Evolutionary conservation across 805 yeast genomes (phyloP), one percentile per base, ranked within the genome.

Genomic region (Isabelozyma heimii): DNA sequence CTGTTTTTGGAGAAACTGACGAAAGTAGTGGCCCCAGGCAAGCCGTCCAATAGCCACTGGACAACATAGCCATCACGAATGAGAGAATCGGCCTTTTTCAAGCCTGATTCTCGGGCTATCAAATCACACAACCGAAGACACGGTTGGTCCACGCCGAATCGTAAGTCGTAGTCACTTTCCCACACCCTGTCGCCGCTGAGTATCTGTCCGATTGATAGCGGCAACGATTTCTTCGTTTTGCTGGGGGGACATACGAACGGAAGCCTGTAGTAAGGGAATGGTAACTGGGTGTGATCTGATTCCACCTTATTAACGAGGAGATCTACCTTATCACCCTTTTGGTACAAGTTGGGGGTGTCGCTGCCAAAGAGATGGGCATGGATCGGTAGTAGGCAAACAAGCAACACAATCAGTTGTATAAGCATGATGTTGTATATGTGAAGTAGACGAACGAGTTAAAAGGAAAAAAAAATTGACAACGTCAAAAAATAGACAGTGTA

Each of bases 21-120:
- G 54, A 85, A 87, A 0, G 96, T 86, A 0, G 97, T 89, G 1
- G 96, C 92, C 7, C 94, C 95, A 0, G 97, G 97, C 33, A 90
- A 69, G 17, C 84, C 88, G 67, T 91, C 97, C 13, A 90, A 72
- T 24, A 80, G 66, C 97, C 97, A 90, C 59, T 90, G 91, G 12
- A 81, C 91, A 46, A 85, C 84, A 58, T 90, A 90, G 2, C 87
- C 87, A 46, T 83, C 70, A 55, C 80, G 73, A 37, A 90, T 82
- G 51, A 90, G 69, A 26, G 79, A 75, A 50, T 73, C 81, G 0
- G 92, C 89, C 45, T 79, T 72, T 46, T 65, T 69, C 33, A 86
- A 59, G 6, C 80, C 85, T 1, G 65, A 65, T 14, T 76, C 77
- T n/a, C 62, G 66, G 12, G 86, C 80, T n/a, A 71, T 70, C 55